These are phyloP conservation scores for Sphaerostilbella broomeana DNA, from an alignment of 2,329 filamentous ascomycete species.

Conservation along the genomic window DNA sequence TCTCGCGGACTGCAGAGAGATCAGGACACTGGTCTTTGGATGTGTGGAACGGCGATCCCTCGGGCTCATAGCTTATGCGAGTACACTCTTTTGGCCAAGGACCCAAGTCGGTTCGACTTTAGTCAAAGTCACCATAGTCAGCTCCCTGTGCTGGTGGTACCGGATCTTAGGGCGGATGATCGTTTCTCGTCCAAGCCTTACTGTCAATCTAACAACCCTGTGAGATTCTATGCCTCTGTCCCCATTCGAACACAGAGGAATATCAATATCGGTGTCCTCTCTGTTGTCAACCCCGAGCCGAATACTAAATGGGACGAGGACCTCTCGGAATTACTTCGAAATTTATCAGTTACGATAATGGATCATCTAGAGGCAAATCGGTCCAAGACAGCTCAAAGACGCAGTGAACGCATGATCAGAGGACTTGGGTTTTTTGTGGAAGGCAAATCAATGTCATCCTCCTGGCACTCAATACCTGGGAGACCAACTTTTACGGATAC, in stretches of 20 bases:
- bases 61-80: slow-evolving; percentile 17
- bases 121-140: slow-evolving; percentile 7
- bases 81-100: slow-evolving; percentile 13
- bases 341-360: slow-evolving; percentile 23
- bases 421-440: slow-evolving; percentile 27
- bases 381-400: slow-evolving; percentile 18
- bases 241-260: slow-evolving; percentile 28
- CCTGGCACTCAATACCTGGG: slow-evolving; percentile 6
- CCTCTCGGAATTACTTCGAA: slow-evolving; percentile 18
- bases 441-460: slow-evolving; percentile 10
- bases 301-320: slow-evolving; percentile 16
- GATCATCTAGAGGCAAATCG: slow-evolving; percentile 24
- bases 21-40: slow-evolving; percentile 10
- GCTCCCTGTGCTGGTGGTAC: slow-evolving; percentile 25
- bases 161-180: slow-evolving; percentile 23
- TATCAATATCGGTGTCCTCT: slow-evolving; percentile 31
- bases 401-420: slow-evolving; percentile 28
- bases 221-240: slow-evolving; percentile 29
- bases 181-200: slow-evolving; percentile 21
- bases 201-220: slow-evolving; percentile 14
- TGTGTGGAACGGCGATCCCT: slow-evolving; percentile 20
- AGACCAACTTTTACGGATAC: slow-evolving; percentile 7
- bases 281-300: slow-evolving; percentile 16
- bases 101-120: neutral
- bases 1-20: slow-evolving; percentile 7